phyloP scores from a whole-genome alignment of 2,329 filamentous ascomycete species.

The Colletotrichum tamarilloi region DNA sequence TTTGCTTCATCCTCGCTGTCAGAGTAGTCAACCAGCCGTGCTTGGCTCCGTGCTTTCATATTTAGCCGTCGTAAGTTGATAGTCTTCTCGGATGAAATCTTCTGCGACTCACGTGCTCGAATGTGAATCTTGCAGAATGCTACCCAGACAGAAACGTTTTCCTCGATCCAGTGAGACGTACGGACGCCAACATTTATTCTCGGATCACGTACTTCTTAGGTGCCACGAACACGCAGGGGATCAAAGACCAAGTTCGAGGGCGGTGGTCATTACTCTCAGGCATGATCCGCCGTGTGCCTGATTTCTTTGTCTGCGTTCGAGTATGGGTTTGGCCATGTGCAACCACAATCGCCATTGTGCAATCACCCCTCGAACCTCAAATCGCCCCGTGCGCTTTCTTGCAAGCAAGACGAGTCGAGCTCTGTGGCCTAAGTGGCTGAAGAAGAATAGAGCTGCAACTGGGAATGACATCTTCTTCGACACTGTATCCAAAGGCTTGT shows the following conservation, averaged over 20 bases:
- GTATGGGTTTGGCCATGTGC: not conserved
- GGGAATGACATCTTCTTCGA: too few species aligned
- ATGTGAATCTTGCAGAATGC: not conserved
- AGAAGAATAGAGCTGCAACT: not conserved
- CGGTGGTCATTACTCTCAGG: not conserved
- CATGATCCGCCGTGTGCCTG: not conserved
- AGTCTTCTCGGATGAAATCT: not conserved
- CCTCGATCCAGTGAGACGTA: not conserved
- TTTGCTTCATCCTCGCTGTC: not conserved
- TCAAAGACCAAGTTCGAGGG: not conserved
- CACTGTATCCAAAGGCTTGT: too few species aligned
- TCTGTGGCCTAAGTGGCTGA: not conserved
- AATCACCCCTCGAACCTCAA: not conserved
- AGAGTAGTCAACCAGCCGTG: not conserved
- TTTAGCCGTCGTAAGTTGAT: not conserved
- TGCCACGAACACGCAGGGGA: not conserved
- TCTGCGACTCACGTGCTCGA: not conserved
- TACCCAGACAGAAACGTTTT: not conserved
- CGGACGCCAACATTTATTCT: not conserved
- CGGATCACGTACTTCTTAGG: not conserved
- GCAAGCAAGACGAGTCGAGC: not conserved
- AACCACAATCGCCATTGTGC: not conserved
- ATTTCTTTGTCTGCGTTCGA: not conserved
- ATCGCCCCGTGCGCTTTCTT: not conserved
- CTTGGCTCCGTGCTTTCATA: not conserved